Evolutionary conservation across 352 stramenopile genomes (phyloP).

Genomic region (Phytophthora pini): DNA sequence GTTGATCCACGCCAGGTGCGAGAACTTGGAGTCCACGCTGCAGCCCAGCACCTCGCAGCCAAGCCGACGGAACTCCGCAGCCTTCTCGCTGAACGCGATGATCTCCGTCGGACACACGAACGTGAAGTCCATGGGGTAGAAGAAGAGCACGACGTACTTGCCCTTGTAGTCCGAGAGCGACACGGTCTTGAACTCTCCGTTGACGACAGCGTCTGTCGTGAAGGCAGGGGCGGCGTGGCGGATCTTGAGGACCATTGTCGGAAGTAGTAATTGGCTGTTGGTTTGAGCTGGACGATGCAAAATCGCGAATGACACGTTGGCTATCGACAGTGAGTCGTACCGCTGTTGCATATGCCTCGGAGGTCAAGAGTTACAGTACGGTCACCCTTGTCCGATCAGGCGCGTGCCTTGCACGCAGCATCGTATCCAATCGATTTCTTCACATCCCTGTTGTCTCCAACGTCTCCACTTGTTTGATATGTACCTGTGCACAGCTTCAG

Average conservation of each 20-base stretch:
- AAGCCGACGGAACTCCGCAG: conserved; percentile 75
- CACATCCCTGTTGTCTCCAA: neutral
- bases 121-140: conserved; percentile 92
- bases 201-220: conserved; percentile 75
- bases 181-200: conserved; percentile 86
- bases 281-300: too few species aligned
- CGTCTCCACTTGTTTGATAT: neutral
- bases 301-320: conserved; percentile 4
- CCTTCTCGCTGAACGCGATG: too few species aligned
- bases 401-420: neutral
- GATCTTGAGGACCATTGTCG: too few species aligned
- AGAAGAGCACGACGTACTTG: conserved; percentile 93
- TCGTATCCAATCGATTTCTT: neutral
- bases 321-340: neutral
- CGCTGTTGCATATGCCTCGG: neutral
- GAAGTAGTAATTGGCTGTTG: too few species aligned
- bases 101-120: too few species aligned
- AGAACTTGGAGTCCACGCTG: conserved; percentile 89
- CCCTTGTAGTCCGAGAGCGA: conserved; percentile 85
- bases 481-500: too few species aligned
- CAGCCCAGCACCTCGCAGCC: conserved; percentile 74
- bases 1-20: conserved; percentile 90
- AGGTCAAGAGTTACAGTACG: neutral
- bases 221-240: conserved; percentile 72
- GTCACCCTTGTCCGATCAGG: conserved; percentile 2